A percentile compares a stretch with the other conserved stretches of the same genome.
Conservation (phyloP, 495 filamentous ascomycete species). For the Viridothelium virens region DNA sequence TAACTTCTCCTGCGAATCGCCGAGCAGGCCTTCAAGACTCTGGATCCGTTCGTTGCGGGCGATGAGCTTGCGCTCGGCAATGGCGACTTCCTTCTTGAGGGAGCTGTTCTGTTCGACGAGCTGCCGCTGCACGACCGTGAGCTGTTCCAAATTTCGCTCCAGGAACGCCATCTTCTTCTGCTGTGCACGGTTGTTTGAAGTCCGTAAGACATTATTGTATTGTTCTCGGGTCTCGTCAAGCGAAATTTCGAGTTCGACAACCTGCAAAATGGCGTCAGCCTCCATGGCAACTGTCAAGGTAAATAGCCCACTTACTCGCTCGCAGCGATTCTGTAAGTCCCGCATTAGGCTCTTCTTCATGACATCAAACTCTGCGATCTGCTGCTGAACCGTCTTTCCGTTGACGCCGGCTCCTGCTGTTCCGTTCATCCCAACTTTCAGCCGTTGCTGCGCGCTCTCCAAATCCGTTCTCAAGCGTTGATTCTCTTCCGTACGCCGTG, state of each 20-base stretch:
- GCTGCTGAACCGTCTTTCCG: conserved; percentile 92
- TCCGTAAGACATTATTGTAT: conserved; percentile 94
- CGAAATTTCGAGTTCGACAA: conserved; percentile 95
- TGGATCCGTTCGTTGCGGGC: conserved; percentile 94
- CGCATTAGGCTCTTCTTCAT: conserved; percentile 99
- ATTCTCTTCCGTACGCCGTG: conserved; percentile 67
- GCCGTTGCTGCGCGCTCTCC: conserved; percentile 65
- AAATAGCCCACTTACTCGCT: conserved; percentile 49
- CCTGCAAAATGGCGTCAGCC: conserved; percentile 29
- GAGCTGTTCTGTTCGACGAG: conserved; percentile 94
- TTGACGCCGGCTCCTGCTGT: conserved; percentile 47
- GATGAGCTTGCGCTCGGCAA: conserved; percentile 93
- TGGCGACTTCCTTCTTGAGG: conserved; percentile 97
- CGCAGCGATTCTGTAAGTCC: conserved; percentile 94
- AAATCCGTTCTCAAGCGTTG: conserved; percentile 62
- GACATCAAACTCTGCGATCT: conserved; percentile 94
- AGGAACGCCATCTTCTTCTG: conserved; percentile 99
- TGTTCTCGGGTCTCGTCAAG: conserved; percentile 95
- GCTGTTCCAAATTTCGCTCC: conserved; percentile 93
- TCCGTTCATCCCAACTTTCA: conserved; percentile 47
- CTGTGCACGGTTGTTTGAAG: conserved; percentile 93
- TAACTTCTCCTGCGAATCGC: conserved; percentile 95
- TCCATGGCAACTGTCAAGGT: neutral
- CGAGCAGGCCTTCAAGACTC: conserved; percentile 80
- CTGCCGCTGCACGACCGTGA: conserved; percentile 94